Conservation (phyloP, 352 stramenopile genomes). For the Phytophthora hybrid region DNA sequence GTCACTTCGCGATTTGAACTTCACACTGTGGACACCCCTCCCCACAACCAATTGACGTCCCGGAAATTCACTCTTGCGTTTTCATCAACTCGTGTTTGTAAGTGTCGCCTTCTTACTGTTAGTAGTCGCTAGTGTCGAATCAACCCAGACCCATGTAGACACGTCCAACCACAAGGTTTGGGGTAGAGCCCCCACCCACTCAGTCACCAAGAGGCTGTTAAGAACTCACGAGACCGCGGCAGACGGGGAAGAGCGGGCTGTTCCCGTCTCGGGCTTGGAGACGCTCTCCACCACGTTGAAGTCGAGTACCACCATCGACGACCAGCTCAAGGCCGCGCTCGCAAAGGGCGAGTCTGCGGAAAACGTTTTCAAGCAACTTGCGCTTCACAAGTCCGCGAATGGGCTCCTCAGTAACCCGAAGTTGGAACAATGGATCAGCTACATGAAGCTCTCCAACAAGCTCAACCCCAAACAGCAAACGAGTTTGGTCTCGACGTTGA, state of each 20-base stretch:
- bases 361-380: conserved; percentile 11
- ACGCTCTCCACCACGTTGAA: conserved; percentile 12
- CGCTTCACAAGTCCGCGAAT: conserved; percentile 14
- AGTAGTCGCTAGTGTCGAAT: background rate
- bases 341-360: conserved; percentile 14
- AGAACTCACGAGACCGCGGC: background rate
- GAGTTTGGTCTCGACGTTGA: background rate
- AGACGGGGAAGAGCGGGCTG: conserved; percentile 6
- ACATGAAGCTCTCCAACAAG: conserved; percentile 23
- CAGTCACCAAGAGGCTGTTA: background rate
- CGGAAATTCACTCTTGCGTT: background rate
- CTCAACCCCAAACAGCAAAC: conserved; percentile 14
- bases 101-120: background rate
- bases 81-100: background rate
- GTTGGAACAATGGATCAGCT: conserved; percentile 5
- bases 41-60: background rate
- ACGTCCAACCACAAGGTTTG: too few species aligned
- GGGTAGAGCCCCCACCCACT: background rate
- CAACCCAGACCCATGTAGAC: background rate
- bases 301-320: conserved; percentile 14
- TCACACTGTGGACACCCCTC: too few species aligned
- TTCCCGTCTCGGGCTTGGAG: conserved; percentile 5
- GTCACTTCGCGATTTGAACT: background rate
- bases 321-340: conserved; percentile 15
- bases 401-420: conserved; percentile 4